A percentile compares a stretch with the other conserved stretches of the same genome.
These are phyloP conservation scores for Massariosphaeria phaeospora DNA, from an alignment of 495 filamentous ascomycete species.

Conservation along the genomic window DNA sequence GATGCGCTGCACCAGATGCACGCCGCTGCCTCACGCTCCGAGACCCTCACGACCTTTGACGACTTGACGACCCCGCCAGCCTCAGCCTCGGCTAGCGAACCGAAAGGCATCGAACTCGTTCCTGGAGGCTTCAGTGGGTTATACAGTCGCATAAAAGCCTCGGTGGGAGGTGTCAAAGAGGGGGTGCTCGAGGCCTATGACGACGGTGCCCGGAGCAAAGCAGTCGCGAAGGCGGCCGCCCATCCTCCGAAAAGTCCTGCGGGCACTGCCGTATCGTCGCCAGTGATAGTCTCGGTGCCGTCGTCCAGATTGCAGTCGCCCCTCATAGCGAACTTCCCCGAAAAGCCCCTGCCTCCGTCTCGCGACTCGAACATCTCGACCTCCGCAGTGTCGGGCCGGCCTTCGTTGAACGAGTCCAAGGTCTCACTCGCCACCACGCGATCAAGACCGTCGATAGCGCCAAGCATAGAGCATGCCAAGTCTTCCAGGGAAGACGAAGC, in stretches of 20 bases:
- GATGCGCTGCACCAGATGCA: slow-evolving; percentile 81
- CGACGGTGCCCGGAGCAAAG: slow-evolving; percentile 30
- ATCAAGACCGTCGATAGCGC: slow-evolving; percentile 16
- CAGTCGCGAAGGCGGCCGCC: neutral
- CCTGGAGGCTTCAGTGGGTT: slow-evolving; percentile 81
- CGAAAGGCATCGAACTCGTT: slow-evolving; percentile 64
- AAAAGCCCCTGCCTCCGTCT: slow-evolving; percentile 20
- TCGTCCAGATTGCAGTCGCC: slow-evolving; percentile 33
- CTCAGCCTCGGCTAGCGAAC: slow-evolving; percentile 53
- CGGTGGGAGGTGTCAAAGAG: slow-evolving; percentile 66
- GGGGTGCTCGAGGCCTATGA: slow-evolving; percentile 13
- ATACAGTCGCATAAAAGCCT: slow-evolving; percentile 74
- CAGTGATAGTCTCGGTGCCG: slow-evolving; percentile 31
- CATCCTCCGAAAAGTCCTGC: slow-evolving; percentile 25
- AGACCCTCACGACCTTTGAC: slow-evolving; percentile 79
- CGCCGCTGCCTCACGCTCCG: slow-evolving; percentile 71
- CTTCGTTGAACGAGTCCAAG: slow-evolving; percentile 23
- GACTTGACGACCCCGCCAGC: slow-evolving; percentile 66
- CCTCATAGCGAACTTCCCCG: slow-evolving; percentile 24
- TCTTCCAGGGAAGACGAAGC: slow-evolving; percentile 4
- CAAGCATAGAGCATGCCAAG: slow-evolving; percentile 11
- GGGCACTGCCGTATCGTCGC: slow-evolving; percentile 31
- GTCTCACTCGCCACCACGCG: slow-evolving; percentile 12
- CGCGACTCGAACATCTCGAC: slow-evolving; percentile 25
- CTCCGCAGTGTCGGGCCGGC: slow-evolving; percentile 12